Evolutionary conservation across 148 eudicot genomes (phyloP).

Genomic region (Gaultheria prostrata): DNA sequence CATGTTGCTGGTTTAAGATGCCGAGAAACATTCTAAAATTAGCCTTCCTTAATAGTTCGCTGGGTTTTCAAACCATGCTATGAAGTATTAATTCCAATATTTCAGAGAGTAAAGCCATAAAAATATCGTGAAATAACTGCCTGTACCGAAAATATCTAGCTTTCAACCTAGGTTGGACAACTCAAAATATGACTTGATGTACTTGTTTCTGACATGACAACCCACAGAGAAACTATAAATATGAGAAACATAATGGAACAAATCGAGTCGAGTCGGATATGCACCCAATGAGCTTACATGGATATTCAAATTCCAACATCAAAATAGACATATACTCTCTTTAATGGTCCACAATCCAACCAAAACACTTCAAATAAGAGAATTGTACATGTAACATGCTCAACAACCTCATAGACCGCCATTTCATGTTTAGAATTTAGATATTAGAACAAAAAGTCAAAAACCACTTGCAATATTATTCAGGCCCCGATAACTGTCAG

Average conservation of each 20-base stretch:
- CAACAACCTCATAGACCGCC: neutral
- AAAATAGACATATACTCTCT: neutral
- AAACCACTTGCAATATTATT: neutral
- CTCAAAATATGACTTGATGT: neutral
- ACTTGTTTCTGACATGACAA: neutral
- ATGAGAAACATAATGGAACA: neutral
- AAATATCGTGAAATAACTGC: neutral
- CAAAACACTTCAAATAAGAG: neutral
- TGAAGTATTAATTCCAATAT: neutral
- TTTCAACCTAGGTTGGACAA: neutral
- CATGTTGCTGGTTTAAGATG: neutral
- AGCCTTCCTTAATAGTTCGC: neutral
- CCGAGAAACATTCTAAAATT: neutral
- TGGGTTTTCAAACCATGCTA: neutral
- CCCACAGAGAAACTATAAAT: neutral
- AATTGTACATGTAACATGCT: neutral
- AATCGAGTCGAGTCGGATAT: neutral
- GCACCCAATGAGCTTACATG: neutral
- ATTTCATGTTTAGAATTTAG: neutral
- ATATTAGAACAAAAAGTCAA: neutral
- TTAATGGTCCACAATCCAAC: neutral
- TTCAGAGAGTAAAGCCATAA: neutral
- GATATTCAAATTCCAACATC: neutral
- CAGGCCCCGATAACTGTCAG: neutral
- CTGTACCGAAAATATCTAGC: neutral